Evolutionary conservation across 177 flowering plant species (phyloP).

Genomic region (Vitis hybrid): DNA sequence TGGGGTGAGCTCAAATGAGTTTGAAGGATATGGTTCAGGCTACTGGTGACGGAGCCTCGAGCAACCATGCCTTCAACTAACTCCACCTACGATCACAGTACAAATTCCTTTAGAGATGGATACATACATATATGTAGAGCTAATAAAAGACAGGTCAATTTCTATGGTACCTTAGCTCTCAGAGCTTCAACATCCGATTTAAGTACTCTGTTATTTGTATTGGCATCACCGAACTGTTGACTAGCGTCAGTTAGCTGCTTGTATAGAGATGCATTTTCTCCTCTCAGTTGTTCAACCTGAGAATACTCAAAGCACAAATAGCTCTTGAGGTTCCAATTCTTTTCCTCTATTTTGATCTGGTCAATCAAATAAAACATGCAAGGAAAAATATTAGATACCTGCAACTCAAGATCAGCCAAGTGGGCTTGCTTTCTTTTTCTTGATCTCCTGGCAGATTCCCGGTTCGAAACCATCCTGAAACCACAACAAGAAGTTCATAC

Average conservation of each 20-base stretch:
- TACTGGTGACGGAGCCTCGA: slow-evolving; percentile 56
- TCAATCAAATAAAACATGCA: background rate
- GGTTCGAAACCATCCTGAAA: slow-evolving; percentile 74
- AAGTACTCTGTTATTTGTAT: slow-evolving; percentile 62
- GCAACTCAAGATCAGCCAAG: slow-evolving; percentile 66
- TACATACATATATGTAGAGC: no score
- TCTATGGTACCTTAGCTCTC: slow-evolving; percentile 68
- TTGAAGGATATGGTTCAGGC: slow-evolving; percentile 64
- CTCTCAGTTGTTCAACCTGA: slow-evolving; percentile 67
- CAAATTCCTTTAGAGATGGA: background rate
- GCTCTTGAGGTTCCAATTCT: no score
- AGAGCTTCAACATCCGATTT: slow-evolving; percentile 79
- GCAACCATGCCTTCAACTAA: slow-evolving; percentile 73
- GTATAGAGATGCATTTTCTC: slow-evolving; percentile 54
- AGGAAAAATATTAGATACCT: slow-evolving; percentile 35
- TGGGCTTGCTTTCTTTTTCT: slow-evolving; percentile 84
- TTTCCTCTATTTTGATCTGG: no score
- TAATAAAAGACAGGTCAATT: no score
- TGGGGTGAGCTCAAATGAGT: slow-evolving; percentile 42
- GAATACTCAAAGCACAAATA: background rate
- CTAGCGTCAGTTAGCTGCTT: slow-evolving; percentile 59
- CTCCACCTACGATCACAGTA: slow-evolving; percentile 47
- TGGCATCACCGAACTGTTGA: slow-evolving; percentile 63
- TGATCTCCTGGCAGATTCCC: slow-evolving; percentile 89
- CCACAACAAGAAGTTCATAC: background rate